These are phyloP conservation scores for Lactifluus pinguis DNA, from an alignment of 768 basidiomycete species.

Conservation along the genomic window DNA sequence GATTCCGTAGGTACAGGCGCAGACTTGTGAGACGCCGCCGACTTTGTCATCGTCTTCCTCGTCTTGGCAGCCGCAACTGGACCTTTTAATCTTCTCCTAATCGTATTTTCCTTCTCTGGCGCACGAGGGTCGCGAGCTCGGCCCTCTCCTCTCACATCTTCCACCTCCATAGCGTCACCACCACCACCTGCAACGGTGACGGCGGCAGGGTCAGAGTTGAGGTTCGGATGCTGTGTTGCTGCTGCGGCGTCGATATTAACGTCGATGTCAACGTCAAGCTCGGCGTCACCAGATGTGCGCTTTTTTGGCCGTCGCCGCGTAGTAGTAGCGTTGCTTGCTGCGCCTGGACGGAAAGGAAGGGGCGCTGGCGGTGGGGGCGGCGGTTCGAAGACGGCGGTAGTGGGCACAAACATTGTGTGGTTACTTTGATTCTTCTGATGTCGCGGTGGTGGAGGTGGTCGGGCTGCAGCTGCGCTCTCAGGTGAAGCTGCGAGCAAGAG, in stretches of 20 bases:
- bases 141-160: not conserved
- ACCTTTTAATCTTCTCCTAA: conserved; percentile 13
- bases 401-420: not conserved
- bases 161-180: not conserved
- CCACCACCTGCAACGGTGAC: not conserved
- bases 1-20: not conserved
- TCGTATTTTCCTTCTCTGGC: conserved; percentile 19
- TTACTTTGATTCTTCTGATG: not conserved
- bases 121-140: conserved; percentile 2
- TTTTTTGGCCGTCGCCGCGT: conserved; percentile 14
- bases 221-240: not conserved
- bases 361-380: not conserved
- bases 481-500: conserved; percentile 63
- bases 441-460: not conserved
- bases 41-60: not conserved
- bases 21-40: not conserved
- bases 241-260: not conserved
- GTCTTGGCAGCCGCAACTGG: conserved; percentile 4
- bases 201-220: not conserved
- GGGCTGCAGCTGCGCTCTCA: conserved; percentile 25
- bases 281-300: conserved; percentile 10
- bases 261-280: conserved; percentile 9
- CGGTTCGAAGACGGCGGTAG: not conserved
- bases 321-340: conserved; percentile 6
- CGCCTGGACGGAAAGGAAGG: conserved; percentile 7